Base-by-base conservation (phyloP, 768 basidiomycete genomes). In the Tremella fuciformis region DNA sequence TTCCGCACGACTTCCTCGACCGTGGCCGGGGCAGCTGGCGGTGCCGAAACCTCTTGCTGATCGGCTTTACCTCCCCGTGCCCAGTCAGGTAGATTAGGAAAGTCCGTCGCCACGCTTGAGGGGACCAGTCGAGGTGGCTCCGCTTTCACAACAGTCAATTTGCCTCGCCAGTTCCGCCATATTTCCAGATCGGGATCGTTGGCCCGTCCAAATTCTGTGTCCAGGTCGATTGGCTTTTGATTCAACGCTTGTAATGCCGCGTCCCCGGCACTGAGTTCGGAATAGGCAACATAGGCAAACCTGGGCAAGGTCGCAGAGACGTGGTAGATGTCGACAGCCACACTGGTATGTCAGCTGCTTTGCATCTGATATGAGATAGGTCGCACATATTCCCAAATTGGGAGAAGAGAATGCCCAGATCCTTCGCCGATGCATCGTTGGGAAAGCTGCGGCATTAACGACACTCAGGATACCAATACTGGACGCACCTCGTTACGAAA, bases 271-370 rank as follows among this genome's bases (percentile, higher is more conserved):
- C 57, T 54, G 13, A 60, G 58, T 18, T 68, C 63, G 18, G 54
- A 54, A 47, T 66, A 76, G 7, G 68, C 58, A 41, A 76, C 65
- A 39, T 69, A 60, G 25, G 75, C 75, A 51, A 75, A 76, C 8
- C 75, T 70, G 22, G 74, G 73, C 39, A 63, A 58, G 13, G 58
- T 25, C 1, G 75, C 62, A 6, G 71, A 70, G 19, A 75, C 68
- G 40, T 74, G 70, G 53, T 74, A 75, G 52, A 76, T 74, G 64
- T 76, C 75, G 41, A 76, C 73, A 8, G 73, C 66, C 7, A 65
- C 54, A 41, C 73, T 76, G 58, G 1, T 26, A 18, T 9, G 37
- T 60, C 26, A 64, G 55, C 55, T n/a, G 38, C 9, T 19, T 26
- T n/a, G 22, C 18, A 8, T 19, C 11, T 22, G 2, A 1, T 22